Evolutionary conservation across 352 stramenopile species (phyloP).

Genomic region (Pythium brassicae): DNA sequence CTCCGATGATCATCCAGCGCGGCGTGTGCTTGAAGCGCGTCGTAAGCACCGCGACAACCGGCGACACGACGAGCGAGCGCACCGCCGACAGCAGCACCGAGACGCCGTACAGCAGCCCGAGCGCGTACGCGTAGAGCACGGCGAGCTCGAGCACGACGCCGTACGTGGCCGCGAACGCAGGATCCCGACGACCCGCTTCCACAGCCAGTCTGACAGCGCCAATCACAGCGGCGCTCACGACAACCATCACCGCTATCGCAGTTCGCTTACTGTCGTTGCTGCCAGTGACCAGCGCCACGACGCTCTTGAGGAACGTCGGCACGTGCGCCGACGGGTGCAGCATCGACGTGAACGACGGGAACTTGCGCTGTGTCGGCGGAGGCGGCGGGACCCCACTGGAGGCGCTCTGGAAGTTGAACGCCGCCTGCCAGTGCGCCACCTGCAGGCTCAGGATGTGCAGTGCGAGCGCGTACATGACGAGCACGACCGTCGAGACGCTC

Average conservation of each 20-base stretch:
- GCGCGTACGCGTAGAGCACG: slow-evolving; percentile 45
- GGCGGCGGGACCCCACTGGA: slow-evolving; percentile 1
- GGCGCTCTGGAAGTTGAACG: slow-evolving; percentile 41
- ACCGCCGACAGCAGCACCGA: slow-evolving; percentile 32
- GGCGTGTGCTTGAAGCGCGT: slow-evolving; percentile 24
- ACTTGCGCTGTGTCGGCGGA: slow-evolving; percentile 19
- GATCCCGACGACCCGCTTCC: slow-evolving; percentile 11
- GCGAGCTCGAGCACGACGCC: slow-evolving; percentile 25
- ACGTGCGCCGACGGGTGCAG: slow-evolving; percentile 47
- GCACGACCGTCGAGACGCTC: slow-evolving; percentile 35
- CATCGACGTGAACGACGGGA: slow-evolving; percentile 58
- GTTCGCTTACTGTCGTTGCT: not conserved
- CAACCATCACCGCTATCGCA: not conserved
- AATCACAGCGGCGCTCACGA: slow-evolving; percentile 1
- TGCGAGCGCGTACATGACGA: slow-evolving; percentile 61
- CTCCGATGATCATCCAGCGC: slow-evolving; percentile 45
- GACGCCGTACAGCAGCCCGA: slow-evolving; percentile 53
- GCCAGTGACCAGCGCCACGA: slow-evolving; percentile 3
- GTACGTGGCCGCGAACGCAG: slow-evolving; percentile 5
- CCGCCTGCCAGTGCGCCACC: slow-evolving; percentile 59
- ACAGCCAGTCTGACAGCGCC: slow-evolving; percentile 2
- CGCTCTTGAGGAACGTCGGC: slow-evolving; percentile 21
- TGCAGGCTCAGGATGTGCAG: slow-evolving; percentile 66
- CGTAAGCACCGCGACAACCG: slow-evolving; percentile 20
- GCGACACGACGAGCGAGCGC: slow-evolving; percentile 32